A percentile compares a stretch with the other conserved stretches of the same genome.
Conservation (phyloP, 805 yeast species). For the Hanseniaspora lachancei region DNA sequence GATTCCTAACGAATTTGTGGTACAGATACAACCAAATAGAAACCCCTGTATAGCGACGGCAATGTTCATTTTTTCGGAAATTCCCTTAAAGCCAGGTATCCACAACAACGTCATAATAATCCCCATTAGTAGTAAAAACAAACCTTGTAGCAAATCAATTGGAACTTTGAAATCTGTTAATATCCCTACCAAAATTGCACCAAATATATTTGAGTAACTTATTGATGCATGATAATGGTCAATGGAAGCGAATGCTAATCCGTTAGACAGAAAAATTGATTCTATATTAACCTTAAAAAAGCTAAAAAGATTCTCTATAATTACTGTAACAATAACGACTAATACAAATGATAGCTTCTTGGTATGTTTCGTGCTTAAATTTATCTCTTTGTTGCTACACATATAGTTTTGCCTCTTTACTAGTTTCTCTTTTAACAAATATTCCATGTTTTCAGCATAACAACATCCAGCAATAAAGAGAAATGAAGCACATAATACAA, state of each 20-base stretch:
- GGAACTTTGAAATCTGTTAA: conserved; percentile 36
- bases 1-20: conserved; percentile 46
- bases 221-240: conserved; percentile 30
- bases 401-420: conserved; percentile 10
- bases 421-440: conserved; percentile 15
- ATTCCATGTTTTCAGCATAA: conserved; percentile 25
- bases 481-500: conserved; percentile 28
- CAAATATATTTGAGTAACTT: conserved; percentile 35
- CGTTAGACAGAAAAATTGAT: conserved; percentile 31
- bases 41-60: conserved; percentile 36
- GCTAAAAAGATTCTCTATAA: conserved; percentile 30
- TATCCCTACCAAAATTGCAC: conserved; percentile 35
- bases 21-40: conserved; percentile 41
- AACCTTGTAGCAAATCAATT: conserved; percentile 38
- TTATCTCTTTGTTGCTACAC: conserved; percentile 15
- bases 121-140: conserved; percentile 27
- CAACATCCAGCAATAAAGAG: conserved; percentile 20
- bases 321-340: conserved; percentile 27
- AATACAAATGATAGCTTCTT: conserved; percentile 29
- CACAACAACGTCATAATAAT: conserved; percentile 30
- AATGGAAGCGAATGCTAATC: conserved; percentile 29
- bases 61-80: neutral
- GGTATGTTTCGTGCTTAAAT: conserved; percentile 28
- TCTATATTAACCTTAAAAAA: conserved; percentile 29
- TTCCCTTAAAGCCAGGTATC: conserved; percentile 26